Conservation (phyloP, 148 eudicot genomes). For the Hydrangea macrophylla region DNA sequence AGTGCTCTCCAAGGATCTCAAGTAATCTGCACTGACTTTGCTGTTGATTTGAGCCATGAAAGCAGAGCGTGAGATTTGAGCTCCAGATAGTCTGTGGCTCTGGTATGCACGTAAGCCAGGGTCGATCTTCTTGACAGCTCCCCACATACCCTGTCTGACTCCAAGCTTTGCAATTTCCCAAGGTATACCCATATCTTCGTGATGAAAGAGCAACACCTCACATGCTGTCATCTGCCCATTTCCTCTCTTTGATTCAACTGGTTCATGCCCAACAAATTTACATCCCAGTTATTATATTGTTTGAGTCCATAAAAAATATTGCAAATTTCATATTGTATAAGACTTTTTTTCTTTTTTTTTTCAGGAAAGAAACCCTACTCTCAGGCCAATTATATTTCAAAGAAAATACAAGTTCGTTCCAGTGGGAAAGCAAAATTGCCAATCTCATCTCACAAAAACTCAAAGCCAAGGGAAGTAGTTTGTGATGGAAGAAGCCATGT, state of each 20-base stretch:
- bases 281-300: background rate
- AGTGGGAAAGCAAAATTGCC: background rate
- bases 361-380: background rate
- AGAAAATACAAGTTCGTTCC: background rate
- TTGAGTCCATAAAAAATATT: background rate
- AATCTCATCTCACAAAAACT: background rate
- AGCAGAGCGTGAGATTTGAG: slow-evolving; percentile 35
- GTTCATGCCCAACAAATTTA: slow-evolving; percentile 1
- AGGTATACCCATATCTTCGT: slow-evolving; percentile 69
- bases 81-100: slow-evolving; percentile 30
- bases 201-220: slow-evolving; percentile 53
- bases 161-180: slow-evolving; percentile 65
- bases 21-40: slow-evolving; percentile 31
- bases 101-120: slow-evolving; percentile 55
- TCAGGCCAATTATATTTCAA: background rate
- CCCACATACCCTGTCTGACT: slow-evolving; percentile 66
- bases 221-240: slow-evolving; percentile 47
- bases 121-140: slow-evolving; percentile 59
- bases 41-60: slow-evolving; percentile 53
- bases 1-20: slow-evolving; percentile 29
- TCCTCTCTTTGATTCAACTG: slow-evolving; percentile 49
- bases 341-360: background rate
- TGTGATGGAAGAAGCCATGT: background rate
- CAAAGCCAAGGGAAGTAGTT: background rate
- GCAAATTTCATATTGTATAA: background rate